phyloP scores from a whole-genome alignment of 2,329 filamentous ascomycete genomes.

The Penicillium sp. region DNA sequence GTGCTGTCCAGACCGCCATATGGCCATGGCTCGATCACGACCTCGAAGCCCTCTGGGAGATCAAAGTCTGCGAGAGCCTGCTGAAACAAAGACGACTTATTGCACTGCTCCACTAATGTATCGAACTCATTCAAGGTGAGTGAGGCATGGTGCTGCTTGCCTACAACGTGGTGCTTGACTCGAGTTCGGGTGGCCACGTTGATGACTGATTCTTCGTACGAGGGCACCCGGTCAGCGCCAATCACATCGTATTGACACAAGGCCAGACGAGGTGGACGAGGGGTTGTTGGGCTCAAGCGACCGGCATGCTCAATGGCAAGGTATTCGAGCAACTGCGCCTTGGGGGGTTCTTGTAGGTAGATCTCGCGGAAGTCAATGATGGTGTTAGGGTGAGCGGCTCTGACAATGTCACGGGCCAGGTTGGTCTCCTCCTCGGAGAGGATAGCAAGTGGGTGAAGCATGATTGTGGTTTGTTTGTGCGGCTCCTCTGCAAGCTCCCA shows the following conservation, averaged over 20 bases:
- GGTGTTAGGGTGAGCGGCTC: constrained; percentile 28
- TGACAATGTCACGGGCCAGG: constrained; percentile 34
- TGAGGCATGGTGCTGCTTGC: constrained; percentile 49
- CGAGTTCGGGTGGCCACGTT: constrained; percentile 46
- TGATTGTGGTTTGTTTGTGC: constrained; percentile 4
- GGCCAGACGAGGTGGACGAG: constrained; percentile 51
- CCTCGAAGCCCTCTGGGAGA: constrained; percentile 56
- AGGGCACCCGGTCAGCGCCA: constrained; percentile 50
- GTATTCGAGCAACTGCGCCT: constrained; percentile 49
- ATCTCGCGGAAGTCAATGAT: constrained; percentile 51
- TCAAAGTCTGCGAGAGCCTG: constrained; percentile 52
- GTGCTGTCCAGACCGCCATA: constrained; percentile 54
- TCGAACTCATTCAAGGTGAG: constrained; percentile 52
- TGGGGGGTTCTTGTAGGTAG: constrained; percentile 52
- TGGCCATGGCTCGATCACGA: constrained; percentile 59
- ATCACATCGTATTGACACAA: constrained; percentile 59
- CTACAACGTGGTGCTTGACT: constrained; percentile 48
- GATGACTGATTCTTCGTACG: constrained; percentile 57
- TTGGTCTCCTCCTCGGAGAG: constrained; percentile 37
- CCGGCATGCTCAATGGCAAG: constrained; percentile 51
- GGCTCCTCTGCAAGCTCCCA: background rate
- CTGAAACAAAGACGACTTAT: constrained; percentile 54
- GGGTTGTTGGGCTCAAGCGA: constrained; percentile 39
- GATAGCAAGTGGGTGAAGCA: constrained; percentile 35
- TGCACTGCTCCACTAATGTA: constrained; percentile 50